A percentile compares a stretch with the other conserved stretches of the same genome.
Evolutionary conservation across 208 protist species (phyloP).

Genomic region (Trypanosomatidae sp.): DNA sequence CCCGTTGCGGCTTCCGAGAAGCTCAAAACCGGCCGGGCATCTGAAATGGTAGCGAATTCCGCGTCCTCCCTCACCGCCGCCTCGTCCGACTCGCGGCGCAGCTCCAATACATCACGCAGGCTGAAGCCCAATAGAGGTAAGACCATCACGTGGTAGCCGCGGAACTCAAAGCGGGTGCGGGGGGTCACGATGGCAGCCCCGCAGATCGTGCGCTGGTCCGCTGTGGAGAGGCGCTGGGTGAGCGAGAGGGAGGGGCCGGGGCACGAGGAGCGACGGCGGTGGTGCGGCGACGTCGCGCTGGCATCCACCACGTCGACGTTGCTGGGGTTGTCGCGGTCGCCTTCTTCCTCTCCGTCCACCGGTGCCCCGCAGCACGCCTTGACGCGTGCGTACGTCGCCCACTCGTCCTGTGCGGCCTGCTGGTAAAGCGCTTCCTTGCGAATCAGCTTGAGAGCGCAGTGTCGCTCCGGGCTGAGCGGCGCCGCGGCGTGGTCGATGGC

Average conservation of each 20-base stretch:
- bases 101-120: constrained; percentile 55
- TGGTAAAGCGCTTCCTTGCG: constrained; percentile 42
- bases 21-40: too few relatives aligned
- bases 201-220: constrained; percentile 15
- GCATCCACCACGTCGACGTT: too few relatives aligned
- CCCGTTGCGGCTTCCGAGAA: not conserved
- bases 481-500: constrained; percentile 78
- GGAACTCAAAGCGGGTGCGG: constrained; percentile 41
- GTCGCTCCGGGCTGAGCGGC: constrained; percentile 29
- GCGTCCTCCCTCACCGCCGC: too few relatives aligned
- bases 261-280: not conserved
- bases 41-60: too few relatives aligned
- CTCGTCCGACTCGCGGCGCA: constrained; percentile 21
- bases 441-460: constrained; percentile 31
- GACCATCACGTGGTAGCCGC: constrained; percentile 57
- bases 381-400: constrained; percentile 32
- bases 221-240: constrained; percentile 7
- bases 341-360: not conserved
- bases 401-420: constrained; percentile 46
- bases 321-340: too few relatives aligned
- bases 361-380: constrained; percentile 17
- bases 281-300: too few relatives aligned
- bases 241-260: not conserved
- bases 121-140: constrained; percentile 64
- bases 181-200: constrained; percentile 14